These are phyloP conservation scores for Leccinum huronense DNA, from an alignment of 1,284 basidiomycete genomes.

Conservation along the genomic window DNA sequence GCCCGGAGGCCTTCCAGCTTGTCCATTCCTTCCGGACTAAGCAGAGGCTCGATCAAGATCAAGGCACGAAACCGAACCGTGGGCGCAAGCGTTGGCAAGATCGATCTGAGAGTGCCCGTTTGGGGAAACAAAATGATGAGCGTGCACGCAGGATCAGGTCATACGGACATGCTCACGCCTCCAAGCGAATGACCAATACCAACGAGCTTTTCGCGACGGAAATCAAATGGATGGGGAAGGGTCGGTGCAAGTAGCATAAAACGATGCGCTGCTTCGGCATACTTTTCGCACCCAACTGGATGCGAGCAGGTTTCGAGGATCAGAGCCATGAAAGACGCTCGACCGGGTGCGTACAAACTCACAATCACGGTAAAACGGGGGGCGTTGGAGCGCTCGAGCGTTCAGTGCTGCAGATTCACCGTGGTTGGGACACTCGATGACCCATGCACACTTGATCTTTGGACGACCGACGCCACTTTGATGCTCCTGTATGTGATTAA, in stretches of 20 bases:
- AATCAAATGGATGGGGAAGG: conserved; percentile 43
- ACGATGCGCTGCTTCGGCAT: conserved; percentile 51
- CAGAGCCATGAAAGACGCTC: conserved; percentile 2
- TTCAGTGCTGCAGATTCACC: conserved; percentile 47
- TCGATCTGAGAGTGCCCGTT: conserved; percentile 40
- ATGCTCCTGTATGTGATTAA: conserved; percentile 21
- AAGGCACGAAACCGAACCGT: conserved; percentile 44
- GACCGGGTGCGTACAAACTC: conserved; percentile 21
- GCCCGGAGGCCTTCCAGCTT: conserved; percentile 41
- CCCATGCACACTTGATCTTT: conserved; percentile 50
- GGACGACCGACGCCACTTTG: conserved; percentile 23
- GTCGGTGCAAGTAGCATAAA: conserved; percentile 46
- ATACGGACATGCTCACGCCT: conserved; percentile 55
- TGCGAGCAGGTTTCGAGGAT: neutral
- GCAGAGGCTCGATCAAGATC: conserved; percentile 56
- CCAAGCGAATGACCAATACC: conserved; percentile 65
- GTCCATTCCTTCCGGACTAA: conserved; percentile 47
- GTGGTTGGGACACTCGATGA: conserved; percentile 54
- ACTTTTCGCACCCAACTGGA: conserved; percentile 60
- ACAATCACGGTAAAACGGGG: conserved; percentile 48
- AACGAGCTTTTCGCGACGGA: conserved; percentile 46
- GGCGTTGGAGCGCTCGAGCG: conserved; percentile 37
- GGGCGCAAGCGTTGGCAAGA: conserved; percentile 48
- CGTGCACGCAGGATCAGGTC: neutral
- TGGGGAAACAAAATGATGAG: conserved; percentile 4